Evolutionary conservation across 2,329 filamentous ascomycete genomes (phyloP).

Genomic region (Fusarium pseudonygamai): DNA sequence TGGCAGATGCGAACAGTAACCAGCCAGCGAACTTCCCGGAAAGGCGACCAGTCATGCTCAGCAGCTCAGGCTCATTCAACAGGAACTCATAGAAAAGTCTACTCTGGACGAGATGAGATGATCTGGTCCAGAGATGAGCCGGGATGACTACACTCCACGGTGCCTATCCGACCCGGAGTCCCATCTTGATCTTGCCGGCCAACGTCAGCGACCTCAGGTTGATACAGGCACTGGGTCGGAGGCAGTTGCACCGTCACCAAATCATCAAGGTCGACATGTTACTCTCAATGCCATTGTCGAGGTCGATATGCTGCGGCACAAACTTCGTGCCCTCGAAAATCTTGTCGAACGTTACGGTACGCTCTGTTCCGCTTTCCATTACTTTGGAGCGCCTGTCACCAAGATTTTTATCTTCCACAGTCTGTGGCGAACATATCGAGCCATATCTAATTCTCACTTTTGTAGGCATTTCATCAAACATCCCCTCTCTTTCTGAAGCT

Average conservation of each 20-base stretch:
- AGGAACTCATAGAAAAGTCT: constrained; percentile 39
- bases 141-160: constrained; percentile 45
- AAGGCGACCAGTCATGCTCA: constrained; percentile 42
- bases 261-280: constrained; percentile 58
- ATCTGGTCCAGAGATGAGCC: constrained; percentile 44
- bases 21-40: constrained; percentile 25
- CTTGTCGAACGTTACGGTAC: constrained; percentile 62
- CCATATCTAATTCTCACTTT: constrained; percentile 27
- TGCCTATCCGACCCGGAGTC: constrained; percentile 46
- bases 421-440: constrained; percentile 1
- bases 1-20: constrained; percentile 37
- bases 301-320: constrained; percentile 65
- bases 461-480: constrained; percentile 43
- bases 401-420: constrained; percentile 9
- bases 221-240: constrained; percentile 61
- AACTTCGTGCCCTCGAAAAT: constrained; percentile 59
- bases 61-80: constrained; percentile 36
- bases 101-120: constrained; percentile 44
- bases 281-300: constrained; percentile 59
- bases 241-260: constrained; percentile 58
- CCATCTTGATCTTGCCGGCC: constrained; percentile 46
- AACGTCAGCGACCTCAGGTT: constrained; percentile 59
- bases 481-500: constrained; percentile 61
- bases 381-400: constrained; percentile 13
- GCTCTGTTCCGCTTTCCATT: constrained; percentile 25